Conservation (phyloP, 176 grass and related monocot species). For the Ensete glaucum region DNA sequence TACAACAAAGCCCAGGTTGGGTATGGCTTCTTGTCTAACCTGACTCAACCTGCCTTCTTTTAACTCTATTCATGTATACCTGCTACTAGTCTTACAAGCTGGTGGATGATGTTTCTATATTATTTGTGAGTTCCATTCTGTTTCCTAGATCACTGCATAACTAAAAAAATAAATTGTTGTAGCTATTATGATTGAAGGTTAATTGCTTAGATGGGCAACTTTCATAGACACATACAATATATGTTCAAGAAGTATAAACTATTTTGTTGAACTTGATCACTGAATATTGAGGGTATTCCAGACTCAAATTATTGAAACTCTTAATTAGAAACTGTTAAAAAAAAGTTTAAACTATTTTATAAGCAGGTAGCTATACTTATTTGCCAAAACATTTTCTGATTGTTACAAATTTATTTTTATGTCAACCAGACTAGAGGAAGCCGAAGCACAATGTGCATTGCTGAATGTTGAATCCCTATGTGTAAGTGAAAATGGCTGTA, state of each 20-base stretch:
- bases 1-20: too few species aligned
- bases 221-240: too few species aligned
- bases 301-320: not conserved
- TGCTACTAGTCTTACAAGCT: not conserved
- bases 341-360: too few species aligned
- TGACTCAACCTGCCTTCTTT: not conserved
- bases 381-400: not conserved
- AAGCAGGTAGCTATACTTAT: not conserved
- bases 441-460: constrained; percentile 82
- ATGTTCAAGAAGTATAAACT: too few species aligned
- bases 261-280: not conserved
- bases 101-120: not conserved
- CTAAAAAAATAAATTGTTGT: too few species aligned
- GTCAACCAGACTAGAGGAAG: constrained; percentile 73
- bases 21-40: too few species aligned
- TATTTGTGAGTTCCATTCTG: not conserved
- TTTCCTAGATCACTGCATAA: not conserved
- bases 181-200: too few species aligned
- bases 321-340: too few species aligned
- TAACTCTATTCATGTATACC: not conserved
- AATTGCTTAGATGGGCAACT: too few species aligned
- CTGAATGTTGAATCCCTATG: constrained; percentile 64
- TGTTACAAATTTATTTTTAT: not conserved
- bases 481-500: constrained; percentile 39
- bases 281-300: not conserved